Evolutionary conservation across 2,329 filamentous ascomycete genomes (phyloP).

Genomic region (Tolypocladium cylindrosporum): DNA sequence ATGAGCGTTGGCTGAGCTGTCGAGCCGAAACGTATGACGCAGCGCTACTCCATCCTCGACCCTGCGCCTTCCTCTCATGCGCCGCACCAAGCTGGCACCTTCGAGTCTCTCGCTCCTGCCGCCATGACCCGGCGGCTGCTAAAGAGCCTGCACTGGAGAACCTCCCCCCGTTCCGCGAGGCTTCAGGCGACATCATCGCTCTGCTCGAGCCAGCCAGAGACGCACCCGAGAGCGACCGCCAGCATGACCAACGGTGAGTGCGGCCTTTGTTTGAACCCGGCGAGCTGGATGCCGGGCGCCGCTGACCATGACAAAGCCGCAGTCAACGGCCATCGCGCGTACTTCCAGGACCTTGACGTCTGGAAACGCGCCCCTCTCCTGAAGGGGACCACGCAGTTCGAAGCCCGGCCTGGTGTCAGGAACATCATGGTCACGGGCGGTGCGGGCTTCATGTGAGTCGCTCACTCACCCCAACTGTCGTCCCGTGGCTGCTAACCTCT

Average conservation of each 20-base stretch:
- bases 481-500: background rate
- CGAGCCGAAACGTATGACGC: background rate
- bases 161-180: background rate
- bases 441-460: conserved; percentile 71
- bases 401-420: conserved; percentile 57
- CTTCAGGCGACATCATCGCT: background rate
- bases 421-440: conserved; percentile 81
- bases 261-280: background rate
- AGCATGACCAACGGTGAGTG: conserved; percentile 7
- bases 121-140: conserved; percentile 7
- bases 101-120: conserved; percentile 1
- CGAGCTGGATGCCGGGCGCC: background rate
- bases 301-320: conserved; percentile 7
- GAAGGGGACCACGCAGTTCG: conserved; percentile 59
- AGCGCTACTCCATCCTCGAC: background rate
- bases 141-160: conserved; percentile 3
- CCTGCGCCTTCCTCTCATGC: background rate
- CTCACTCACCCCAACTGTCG: background rate
- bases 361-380: conserved; percentile 66
- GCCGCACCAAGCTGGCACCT: background rate
- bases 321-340: conserved; percentile 23
- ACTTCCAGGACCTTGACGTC: conserved; percentile 50
- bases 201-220: background rate
- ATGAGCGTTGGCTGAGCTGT: background rate
- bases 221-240: background rate